phyloP scores from a whole-genome alignment of 192 early-diverging fungal genomes.

The Funneliformis mosseae region DNA sequence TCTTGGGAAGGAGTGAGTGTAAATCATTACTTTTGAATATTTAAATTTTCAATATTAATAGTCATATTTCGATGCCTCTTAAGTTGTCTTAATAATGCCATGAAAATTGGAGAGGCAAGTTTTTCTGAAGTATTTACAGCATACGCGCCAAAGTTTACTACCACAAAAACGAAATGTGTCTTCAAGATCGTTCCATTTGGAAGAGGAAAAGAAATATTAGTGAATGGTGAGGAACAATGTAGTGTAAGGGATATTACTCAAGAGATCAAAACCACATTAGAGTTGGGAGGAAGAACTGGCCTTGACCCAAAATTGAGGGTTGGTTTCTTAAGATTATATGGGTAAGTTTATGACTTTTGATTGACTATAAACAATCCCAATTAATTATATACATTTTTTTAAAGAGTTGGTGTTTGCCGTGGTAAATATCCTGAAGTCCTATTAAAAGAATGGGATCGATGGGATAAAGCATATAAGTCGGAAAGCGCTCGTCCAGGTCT shows the following conservation, averaged over 20 bases:
- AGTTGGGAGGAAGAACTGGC: conserved; percentile 55
- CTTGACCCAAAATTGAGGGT: conserved; percentile 40
- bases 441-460: conserved; percentile 74
- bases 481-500: conserved; percentile 73
- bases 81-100: conserved; percentile 1
- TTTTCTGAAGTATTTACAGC: conserved; percentile 79
- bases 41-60: not conserved
- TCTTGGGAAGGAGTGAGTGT: conserved; percentile 14
- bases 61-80: not conserved
- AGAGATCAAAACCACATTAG: conserved; percentile 61
- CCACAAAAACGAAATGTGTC: conserved; percentile 51
- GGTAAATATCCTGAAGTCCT: conserved; percentile 69
- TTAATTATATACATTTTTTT: conserved; percentile 45
- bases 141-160: conserved; percentile 39
- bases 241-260: conserved; percentile 61
- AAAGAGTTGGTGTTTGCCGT: conserved; percentile 64
- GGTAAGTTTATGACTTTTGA: conserved; percentile 30
- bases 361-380: conserved; percentile 40
- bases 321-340: conserved; percentile 45
- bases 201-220: conserved; percentile 39
- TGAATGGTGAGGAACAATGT: conserved; percentile 50
- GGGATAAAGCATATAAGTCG: conserved; percentile 58
- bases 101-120: conserved; percentile 85
- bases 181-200: conserved; percentile 86
- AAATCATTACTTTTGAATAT: not conserved